A percentile compares a stretch with the other conserved stretches of the same genome.
These are phyloP conservation scores for Ascochyta koolunga DNA, from an alignment of 2,329 filamentous ascomycete species.

Conservation along the genomic window DNA sequence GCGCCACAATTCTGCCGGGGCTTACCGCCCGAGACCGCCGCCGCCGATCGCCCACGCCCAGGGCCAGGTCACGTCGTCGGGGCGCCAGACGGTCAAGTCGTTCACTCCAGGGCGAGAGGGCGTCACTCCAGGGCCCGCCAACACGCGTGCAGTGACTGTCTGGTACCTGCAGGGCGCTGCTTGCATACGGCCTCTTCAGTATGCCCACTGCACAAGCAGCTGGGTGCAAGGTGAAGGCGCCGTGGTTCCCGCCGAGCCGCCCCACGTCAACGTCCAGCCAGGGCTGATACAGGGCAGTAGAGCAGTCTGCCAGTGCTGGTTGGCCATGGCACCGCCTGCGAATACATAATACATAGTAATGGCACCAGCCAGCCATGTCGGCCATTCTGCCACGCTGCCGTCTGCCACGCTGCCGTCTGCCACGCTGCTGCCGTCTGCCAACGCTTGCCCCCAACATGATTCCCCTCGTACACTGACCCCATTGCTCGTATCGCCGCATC, in stretches of 20 bases:
- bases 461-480: not conserved
- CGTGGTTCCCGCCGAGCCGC: slow-evolving; percentile 7
- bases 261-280: slow-evolving; percentile 1
- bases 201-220: too few species aligned
- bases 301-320: too few species aligned
- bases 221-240: too few species aligned
- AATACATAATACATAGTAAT: slow-evolving; percentile 10
- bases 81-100: too few species aligned
- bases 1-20: slow-evolving; percentile 11
- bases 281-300: slow-evolving; percentile 3
- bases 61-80: slow-evolving; percentile 5
- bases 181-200: too few species aligned
- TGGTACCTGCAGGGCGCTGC: too few species aligned
- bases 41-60: not conserved
- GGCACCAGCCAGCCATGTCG: slow-evolving; percentile 6
- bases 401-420: too few species aligned
- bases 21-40: slow-evolving; percentile 1
- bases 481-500: slow-evolving; percentile 11
- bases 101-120: too few species aligned
- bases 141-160: too few species aligned
- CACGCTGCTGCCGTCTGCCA: not conserved
- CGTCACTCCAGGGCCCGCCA: too few species aligned
- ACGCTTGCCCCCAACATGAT: not conserved
- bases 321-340: slow-evolving; percentile 12
- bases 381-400: not conserved